Evolutionary conservation across 2,329 filamentous ascomycete species (phyloP).

Genomic region (Apiospora hydei): DNA sequence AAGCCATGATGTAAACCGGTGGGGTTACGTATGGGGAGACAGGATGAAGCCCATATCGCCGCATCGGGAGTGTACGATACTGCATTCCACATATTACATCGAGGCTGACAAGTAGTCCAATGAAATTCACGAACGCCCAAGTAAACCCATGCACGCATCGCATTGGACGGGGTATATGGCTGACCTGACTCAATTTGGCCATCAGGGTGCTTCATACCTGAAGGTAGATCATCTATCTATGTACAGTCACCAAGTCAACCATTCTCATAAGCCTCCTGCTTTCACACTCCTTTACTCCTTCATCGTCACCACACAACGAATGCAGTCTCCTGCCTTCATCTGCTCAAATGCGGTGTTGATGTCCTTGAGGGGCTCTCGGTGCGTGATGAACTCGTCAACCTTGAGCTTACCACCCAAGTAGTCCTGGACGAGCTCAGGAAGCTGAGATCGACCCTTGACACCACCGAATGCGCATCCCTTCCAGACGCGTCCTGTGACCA

Average conservation of each 20-base stretch:
- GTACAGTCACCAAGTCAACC: slow-evolving; percentile 10
- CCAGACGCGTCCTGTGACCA: slow-evolving; percentile 97
- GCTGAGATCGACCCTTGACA: slow-evolving; percentile 95
- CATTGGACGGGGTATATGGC: slow-evolving; percentile 14
- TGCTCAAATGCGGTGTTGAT: slow-evolving; percentile 92
- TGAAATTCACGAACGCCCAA: neutral
- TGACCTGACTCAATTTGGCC: slow-evolving; percentile 22
- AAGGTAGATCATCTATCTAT: slow-evolving; percentile 2
- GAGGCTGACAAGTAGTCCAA: neutral
- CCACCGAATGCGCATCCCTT: slow-evolving; percentile 97
- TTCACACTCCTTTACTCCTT: slow-evolving; percentile 26
- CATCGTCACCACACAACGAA: slow-evolving; percentile 88
- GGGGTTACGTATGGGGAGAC: neutral
- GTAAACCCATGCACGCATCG: neutral
- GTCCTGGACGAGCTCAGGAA: slow-evolving; percentile 85
- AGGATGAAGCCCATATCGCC: neutral
- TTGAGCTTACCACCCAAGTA: slow-evolving; percentile 91
- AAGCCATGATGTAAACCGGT: neutral
- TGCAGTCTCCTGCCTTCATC: slow-evolving; percentile 98
- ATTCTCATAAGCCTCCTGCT: slow-evolving; percentile 8
- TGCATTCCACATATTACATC: neutral
- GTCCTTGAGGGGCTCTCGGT: slow-evolving; percentile 80
- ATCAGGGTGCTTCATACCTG: slow-evolving; percentile 16
- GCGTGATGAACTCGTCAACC: slow-evolving; percentile 99
- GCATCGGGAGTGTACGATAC: neutral